Conservation (phyloP, 805 yeast genomes). For the Ogataea populi-albae region DNA sequence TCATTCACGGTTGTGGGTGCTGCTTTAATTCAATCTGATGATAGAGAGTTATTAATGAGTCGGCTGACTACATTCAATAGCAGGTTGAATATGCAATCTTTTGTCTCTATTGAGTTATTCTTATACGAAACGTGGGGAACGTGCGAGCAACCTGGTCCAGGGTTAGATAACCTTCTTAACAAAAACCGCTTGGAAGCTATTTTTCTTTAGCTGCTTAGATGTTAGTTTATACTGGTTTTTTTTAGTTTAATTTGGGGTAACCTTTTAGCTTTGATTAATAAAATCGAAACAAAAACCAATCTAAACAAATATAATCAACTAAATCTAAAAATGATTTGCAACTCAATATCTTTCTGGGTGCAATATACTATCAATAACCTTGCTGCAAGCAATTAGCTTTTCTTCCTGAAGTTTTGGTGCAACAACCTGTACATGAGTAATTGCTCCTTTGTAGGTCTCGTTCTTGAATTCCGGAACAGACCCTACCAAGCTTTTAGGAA, state of each 20-base stretch:
- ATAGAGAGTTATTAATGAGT: slow-evolving; percentile 11
- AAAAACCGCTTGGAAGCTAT: neutral
- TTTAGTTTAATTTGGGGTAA: too few relatives aligned
- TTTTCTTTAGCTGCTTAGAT: neutral
- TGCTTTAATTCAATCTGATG: slow-evolving; percentile 5
- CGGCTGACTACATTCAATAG: slow-evolving; percentile 10
- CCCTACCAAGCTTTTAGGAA: neutral
- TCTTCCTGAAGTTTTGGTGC: slow-evolving; percentile 59
- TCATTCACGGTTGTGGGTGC: slow-evolving; percentile 16
- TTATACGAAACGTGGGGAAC: slow-evolving; percentile 13
- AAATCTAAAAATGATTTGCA: too few relatives aligned
- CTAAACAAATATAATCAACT: too few relatives aligned
- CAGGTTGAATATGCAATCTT: slow-evolving; percentile 7
- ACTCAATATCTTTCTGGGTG: slow-evolving; percentile 2
- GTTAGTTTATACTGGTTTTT: too few relatives aligned
- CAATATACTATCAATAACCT: slow-evolving; percentile 1
- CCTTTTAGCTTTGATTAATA: too few relatives aligned
- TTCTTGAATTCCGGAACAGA: slow-evolving; percentile 42
- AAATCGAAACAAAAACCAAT: too few relatives aligned
- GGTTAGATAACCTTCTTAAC: slow-evolving; percentile 11
- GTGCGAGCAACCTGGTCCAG: slow-evolving; percentile 3
- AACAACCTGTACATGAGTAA: slow-evolving; percentile 61
- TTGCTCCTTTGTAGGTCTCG: slow-evolving; percentile 51
- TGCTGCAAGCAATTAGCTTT: slow-evolving; percentile 28
- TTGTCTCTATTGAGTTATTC: slow-evolving; percentile 9